Conservation (phyloP, 2,329 filamentous ascomycete genomes). For the Aspergillus intermedius region DNA sequence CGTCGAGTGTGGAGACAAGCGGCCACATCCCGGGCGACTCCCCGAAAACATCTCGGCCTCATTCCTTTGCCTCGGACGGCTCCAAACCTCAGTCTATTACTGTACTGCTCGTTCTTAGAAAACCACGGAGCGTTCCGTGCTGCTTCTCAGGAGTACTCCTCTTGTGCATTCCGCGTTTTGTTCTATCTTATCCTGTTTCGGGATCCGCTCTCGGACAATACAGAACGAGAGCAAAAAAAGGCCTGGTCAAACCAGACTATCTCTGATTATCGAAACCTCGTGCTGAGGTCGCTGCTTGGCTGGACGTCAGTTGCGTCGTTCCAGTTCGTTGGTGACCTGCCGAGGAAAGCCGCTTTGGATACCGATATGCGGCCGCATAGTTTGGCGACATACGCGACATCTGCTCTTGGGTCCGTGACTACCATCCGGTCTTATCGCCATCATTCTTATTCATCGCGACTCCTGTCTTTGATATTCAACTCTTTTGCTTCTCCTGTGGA, state of each 20-base stretch:
- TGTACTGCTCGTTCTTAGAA: too few species aligned
- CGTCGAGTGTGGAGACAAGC: neutral
- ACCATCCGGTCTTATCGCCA: slow-evolving; percentile 5
- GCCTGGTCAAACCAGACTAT: too few species aligned
- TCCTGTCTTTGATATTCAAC: slow-evolving; percentile 3
- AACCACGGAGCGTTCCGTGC: too few species aligned
- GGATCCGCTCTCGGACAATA: too few species aligned
- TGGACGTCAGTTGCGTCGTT: neutral
- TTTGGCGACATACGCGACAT: neutral
- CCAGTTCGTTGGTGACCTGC: neutral
- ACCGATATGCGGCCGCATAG: neutral
- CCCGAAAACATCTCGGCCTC: neutral
- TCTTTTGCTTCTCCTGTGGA: neutral
- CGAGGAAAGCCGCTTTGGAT: neutral
- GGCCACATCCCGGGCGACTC: neutral
- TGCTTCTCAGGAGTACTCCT: too few species aligned
- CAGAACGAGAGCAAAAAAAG: too few species aligned
- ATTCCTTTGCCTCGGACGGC: neutral
- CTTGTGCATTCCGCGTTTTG: too few species aligned
- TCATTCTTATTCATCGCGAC: neutral
- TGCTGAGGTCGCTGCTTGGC: too few species aligned
- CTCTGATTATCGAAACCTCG: too few species aligned
- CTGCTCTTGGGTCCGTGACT: neutral
- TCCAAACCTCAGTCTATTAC: too few species aligned
- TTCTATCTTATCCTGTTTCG: too few species aligned